These are phyloP conservation scores for Fusarium foetens DNA, from an alignment of 2,329 filamentous ascomycete species.

Conservation along the genomic window DNA sequence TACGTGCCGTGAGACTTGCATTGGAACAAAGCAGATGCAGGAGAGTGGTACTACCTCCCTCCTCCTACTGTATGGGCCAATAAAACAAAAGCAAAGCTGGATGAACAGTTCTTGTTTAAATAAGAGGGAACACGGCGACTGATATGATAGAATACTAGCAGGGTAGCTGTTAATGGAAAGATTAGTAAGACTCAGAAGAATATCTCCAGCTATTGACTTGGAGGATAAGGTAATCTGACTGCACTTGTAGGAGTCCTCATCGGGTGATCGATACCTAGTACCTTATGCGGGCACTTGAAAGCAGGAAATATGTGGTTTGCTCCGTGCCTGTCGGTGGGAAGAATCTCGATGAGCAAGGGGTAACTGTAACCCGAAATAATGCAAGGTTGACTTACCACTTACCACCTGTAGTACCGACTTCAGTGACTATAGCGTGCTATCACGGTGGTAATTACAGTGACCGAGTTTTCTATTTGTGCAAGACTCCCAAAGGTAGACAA, in stretches of 20 bases:
- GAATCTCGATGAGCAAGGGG: conserved; percentile 24
- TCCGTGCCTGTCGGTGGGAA: neutral
- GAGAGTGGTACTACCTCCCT: neutral
- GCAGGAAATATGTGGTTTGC: neutral
- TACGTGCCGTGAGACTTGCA: conserved; percentile 25
- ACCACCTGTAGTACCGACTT: neutral
- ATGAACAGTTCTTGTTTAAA: neutral
- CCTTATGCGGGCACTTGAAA: neutral
- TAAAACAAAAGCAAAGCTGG: neutral
- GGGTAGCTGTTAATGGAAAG: no score
- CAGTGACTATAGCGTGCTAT: no score
- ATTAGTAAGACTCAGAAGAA: neutral
- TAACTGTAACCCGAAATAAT: neutral
- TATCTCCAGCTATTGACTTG: neutral
- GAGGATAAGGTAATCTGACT: neutral
- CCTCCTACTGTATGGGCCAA: neutral
- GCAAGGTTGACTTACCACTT: neutral
- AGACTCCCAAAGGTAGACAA: neutral
- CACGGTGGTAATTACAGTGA: neutral
- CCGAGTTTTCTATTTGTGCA: neutral
- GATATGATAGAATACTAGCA: neutral
- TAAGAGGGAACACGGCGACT: neutral
- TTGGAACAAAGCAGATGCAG: neutral
- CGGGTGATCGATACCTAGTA: neutral
- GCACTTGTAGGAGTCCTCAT: neutral